A percentile compares a stretch with the other conserved stretches of the same genome.
Evolutionary conservation across 2,329 filamentous ascomycete species (phyloP).

Genomic region (Ascosphaera aggregata): DNA sequence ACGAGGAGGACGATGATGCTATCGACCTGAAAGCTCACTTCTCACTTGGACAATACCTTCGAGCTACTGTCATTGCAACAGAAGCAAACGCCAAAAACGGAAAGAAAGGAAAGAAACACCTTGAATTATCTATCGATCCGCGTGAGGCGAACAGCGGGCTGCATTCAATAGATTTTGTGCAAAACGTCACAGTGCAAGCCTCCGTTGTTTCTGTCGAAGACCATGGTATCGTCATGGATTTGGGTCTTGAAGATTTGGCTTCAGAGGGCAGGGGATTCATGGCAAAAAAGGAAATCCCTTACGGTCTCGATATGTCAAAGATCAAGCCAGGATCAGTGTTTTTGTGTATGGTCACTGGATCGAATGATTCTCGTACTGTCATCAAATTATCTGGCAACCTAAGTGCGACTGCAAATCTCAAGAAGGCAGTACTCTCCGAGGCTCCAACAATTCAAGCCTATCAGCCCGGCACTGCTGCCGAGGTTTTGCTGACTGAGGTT

Average conservation of each 20-base stretch:
- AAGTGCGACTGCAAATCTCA: constrained; percentile 42
- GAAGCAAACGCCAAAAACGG: constrained; percentile 27
- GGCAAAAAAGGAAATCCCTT: constrained; percentile 56
- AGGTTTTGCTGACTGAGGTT: constrained; percentile 59
- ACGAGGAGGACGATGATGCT: constrained; percentile 23
- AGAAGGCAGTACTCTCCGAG: constrained; percentile 41
- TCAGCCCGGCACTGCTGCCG: constrained; percentile 74
- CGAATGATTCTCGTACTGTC: constrained; percentile 56
- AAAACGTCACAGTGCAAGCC: constrained; percentile 62
- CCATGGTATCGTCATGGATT: constrained; percentile 80
- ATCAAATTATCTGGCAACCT: constrained; percentile 62
- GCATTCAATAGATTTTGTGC: constrained; percentile 45
- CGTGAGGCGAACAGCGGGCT: constrained; percentile 56
- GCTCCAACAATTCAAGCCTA: constrained; percentile 79
- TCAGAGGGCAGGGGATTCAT: constrained; percentile 50
- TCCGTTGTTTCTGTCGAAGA: constrained; percentile 85
- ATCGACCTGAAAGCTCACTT: constrained; percentile 58
- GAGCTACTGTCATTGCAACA: constrained; percentile 62
- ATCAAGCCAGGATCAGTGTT: constrained; percentile 68
- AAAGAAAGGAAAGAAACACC: constrained; percentile 50
- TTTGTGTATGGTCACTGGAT: constrained; percentile 56
- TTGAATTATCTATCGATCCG: constrained; percentile 71
- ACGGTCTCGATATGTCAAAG: constrained; percentile 36
- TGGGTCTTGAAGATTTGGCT: constrained; percentile 46
- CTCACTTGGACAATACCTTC: constrained; percentile 63